A percentile compares a stretch with the other conserved stretches of the same genome.
Conservation (phyloP, 2,329 filamentous ascomycete genomes). For the Monosporascus sp. region DNA sequence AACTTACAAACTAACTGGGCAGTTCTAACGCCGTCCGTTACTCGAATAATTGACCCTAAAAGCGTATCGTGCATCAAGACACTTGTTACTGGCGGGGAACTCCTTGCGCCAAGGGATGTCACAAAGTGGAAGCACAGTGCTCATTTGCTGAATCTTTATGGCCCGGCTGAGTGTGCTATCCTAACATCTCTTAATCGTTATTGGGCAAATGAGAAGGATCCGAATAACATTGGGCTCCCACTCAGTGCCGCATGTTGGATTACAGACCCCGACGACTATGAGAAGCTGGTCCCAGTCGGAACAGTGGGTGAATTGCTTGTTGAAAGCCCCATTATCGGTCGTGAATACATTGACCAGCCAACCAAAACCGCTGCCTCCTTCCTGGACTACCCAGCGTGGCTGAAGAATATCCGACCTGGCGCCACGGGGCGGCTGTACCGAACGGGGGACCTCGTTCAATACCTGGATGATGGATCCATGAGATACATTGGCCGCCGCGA, state of each 20-base stretch:
- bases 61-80: too few relatives aligned
- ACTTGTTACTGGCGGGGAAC: too few relatives aligned
- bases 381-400: constrained; percentile 31
- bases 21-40: constrained; percentile 1
- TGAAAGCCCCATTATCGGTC: constrained; percentile 29
- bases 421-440: constrained; percentile 23
- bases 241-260: constrained; percentile 4
- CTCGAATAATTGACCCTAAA: background rate
- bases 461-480: constrained; percentile 27
- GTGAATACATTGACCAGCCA: constrained; percentile 35
- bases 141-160: too few relatives aligned
- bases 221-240: background rate
- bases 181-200: background rate
- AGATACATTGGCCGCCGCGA: constrained; percentile 18
- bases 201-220: too few relatives aligned
- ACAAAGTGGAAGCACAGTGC: too few relatives aligned
- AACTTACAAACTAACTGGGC: background rate
- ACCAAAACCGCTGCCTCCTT: constrained; percentile 34
- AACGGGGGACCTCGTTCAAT: constrained; percentile 32
- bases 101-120: too few relatives aligned
- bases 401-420: constrained; percentile 1
- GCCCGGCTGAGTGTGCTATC: background rate
- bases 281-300: constrained; percentile 10
- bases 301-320: constrained; percentile 15
- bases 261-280: constrained; percentile 3